These are phyloP conservation scores for Echeveria elegans DNA, from an alignment of 164 flowering plant genomes.

Conservation along the genomic window DNA sequence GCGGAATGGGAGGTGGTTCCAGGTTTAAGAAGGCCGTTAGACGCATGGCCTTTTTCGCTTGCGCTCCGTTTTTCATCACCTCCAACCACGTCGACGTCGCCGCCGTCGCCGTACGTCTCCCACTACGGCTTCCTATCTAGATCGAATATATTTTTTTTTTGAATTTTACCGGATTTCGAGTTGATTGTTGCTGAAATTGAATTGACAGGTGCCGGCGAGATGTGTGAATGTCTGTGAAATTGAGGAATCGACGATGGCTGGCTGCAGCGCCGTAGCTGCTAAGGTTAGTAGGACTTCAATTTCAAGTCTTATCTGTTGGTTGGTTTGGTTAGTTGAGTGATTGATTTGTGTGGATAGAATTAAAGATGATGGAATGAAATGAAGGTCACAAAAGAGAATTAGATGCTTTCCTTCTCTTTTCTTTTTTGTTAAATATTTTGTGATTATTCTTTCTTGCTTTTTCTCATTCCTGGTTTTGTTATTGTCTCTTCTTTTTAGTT, in stretches of 20 bases:
- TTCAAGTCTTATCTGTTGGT: neutral
- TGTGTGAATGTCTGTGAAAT: conserved; percentile 8
- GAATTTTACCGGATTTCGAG: neutral
- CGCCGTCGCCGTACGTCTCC: conserved; percentile 4
- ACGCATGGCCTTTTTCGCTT: conserved; percentile 26
- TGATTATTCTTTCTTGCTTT: neutral
- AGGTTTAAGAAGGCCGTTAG: too few relatives aligned
- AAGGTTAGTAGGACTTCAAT: conserved; percentile 20
- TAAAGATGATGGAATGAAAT: neutral
- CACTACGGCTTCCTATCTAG: conserved; percentile 3
- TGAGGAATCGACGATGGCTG: conserved; percentile 10
- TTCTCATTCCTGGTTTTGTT: neutral
- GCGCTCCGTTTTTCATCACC: conserved; percentile 31
- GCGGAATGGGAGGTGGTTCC: too few relatives aligned
- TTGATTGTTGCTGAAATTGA: neutral
- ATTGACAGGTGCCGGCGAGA: conserved; percentile 16
- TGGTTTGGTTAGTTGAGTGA: too few relatives aligned
- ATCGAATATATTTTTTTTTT: neutral
- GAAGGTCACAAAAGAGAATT: too few relatives aligned
- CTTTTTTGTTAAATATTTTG: neutral
- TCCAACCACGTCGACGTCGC: conserved; percentile 9
- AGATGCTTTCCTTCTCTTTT: neutral
- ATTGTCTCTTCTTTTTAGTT: neutral
- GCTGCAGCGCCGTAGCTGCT: conserved; percentile 10
- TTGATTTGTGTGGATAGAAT: conserved; percentile 2